A percentile compares a stretch with the other conserved stretches of the same genome.
Evolutionary conservation across 495 filamentous ascomycete species (phyloP).

Genomic region (Rostrohypoxylon terebratum): DNA sequence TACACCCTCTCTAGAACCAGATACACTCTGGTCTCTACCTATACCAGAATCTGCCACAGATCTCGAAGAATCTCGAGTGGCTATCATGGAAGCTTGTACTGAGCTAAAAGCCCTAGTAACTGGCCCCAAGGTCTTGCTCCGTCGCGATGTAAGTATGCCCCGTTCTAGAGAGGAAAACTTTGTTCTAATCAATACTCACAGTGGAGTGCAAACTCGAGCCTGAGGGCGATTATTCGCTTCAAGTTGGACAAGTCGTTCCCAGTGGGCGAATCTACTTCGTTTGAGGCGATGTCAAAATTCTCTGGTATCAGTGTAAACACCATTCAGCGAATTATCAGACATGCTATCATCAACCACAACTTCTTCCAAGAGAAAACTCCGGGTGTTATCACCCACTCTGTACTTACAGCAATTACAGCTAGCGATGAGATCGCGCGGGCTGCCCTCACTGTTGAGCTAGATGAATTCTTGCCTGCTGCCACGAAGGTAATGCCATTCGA

Average conservation of each 20-base stretch:
- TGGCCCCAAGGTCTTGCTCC: constrained; percentile 28
- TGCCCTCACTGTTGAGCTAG: constrained; percentile 31
- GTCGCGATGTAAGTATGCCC: constrained; percentile 13
- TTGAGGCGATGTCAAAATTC: constrained; percentile 37
- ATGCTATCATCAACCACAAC: constrained; percentile 42
- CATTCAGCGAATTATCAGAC: constrained; percentile 35
- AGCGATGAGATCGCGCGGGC: constrained; percentile 24
- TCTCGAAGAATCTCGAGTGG: constrained; percentile 8
- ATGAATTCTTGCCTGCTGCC: constrained; percentile 44
- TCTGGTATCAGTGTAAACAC: constrained; percentile 30
- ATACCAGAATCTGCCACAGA: constrained; percentile 26
- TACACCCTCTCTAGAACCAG: constrained; percentile 31
- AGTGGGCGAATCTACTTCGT: constrained; percentile 32
- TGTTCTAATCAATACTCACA: constrained; percentile 6
- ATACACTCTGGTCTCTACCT: constrained; percentile 26
- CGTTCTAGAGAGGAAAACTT: neutral
- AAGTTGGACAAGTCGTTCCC: constrained; percentile 41
- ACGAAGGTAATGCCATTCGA: constrained; percentile 31
- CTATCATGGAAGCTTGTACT: constrained; percentile 37
- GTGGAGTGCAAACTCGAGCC: constrained; percentile 39
- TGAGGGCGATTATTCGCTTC: constrained; percentile 41
- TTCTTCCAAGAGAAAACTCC: constrained; percentile 37
- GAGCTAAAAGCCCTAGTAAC: constrained; percentile 34
- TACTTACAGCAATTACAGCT: constrained; percentile 30
- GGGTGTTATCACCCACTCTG: constrained; percentile 38